These are phyloP conservation scores for Bruguiera gymnorhiza DNA, from an alignment of 345 rosid genomes.

Conservation along the genomic window DNA sequence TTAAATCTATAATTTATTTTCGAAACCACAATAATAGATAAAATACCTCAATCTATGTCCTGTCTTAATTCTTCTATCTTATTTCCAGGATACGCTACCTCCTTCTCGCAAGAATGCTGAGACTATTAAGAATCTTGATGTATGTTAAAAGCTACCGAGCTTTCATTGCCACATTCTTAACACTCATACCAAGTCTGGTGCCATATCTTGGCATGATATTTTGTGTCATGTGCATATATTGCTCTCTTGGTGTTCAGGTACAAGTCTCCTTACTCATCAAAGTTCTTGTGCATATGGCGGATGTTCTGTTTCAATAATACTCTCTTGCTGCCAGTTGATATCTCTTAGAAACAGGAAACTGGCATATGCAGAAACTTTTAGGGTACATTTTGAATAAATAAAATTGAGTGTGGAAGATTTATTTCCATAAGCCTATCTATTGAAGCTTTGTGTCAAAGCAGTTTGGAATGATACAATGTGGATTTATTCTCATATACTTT, in stretches of 20 bases:
- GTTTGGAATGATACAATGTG: too few species aligned
- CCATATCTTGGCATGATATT: constrained; percentile 89
- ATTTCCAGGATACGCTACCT: constrained; percentile 94
- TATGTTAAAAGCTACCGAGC: constrained; percentile 73
- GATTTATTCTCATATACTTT: too few species aligned
- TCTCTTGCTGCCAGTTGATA: constrained; percentile 7
- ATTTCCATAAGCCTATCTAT: too few species aligned
- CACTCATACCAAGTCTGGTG: constrained; percentile 92
- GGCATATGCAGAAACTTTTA: neutral
- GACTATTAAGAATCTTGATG: constrained; percentile 86
- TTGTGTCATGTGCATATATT: constrained; percentile 81
- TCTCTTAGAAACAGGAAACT: neutral
- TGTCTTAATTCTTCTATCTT: constrained; percentile 6
- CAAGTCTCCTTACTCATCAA: neutral
- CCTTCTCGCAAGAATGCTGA: constrained; percentile 86
- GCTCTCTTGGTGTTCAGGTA: constrained; percentile 96
- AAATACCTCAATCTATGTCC: neutral
- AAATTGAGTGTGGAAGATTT: too few species aligned
- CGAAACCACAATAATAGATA: neutral
- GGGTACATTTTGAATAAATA: too few species aligned
- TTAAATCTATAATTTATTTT: neutral
- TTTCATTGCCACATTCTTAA: constrained; percentile 83
- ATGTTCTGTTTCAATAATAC: neutral
- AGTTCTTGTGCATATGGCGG: too few species aligned
- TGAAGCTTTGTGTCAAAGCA: too few species aligned